Percentiles rank a stretch among this genome's conserved stretches.
Conservation (phyloP, 2,329 filamentous ascomycete species). For the Fusarium caatingaense region DNA sequence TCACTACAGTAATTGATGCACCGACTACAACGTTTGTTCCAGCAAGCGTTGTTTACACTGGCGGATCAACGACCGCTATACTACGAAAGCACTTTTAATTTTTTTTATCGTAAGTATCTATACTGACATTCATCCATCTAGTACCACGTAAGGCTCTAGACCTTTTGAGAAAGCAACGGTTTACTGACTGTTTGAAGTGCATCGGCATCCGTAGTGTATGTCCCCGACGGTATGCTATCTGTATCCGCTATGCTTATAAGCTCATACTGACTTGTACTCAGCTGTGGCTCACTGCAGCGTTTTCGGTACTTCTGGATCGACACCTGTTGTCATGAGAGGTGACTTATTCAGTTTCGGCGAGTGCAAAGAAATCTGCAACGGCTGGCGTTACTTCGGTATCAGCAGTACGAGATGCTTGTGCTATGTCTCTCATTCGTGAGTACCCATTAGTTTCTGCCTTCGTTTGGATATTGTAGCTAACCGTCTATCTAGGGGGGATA, state of each 20-base stretch:
- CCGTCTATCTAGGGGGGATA: background rate
- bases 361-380: background rate
- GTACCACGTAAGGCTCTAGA: background rate
- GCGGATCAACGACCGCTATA: background rate
- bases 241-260: accelerated
- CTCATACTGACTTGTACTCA: accelerated
- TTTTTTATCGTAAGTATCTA: too few relatives aligned
- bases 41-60: background rate
- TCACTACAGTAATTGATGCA: background rate
- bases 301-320: background rate
- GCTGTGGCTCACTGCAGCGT: background rate
- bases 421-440: background rate
- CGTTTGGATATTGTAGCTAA: background rate
- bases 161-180: accelerated
- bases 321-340: background rate
- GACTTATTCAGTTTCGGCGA: background rate
- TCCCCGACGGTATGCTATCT: background rate
- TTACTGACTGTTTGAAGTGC: background rate
- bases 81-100: background rate
- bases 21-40: background rate
- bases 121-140: background rate
- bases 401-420: background rate
- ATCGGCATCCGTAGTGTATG: background rate
- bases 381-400: background rate
- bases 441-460: too few relatives aligned